phyloP scores from a whole-genome alignment of 257 asterid genomes.

The Rubia yunnanensis region DNA sequence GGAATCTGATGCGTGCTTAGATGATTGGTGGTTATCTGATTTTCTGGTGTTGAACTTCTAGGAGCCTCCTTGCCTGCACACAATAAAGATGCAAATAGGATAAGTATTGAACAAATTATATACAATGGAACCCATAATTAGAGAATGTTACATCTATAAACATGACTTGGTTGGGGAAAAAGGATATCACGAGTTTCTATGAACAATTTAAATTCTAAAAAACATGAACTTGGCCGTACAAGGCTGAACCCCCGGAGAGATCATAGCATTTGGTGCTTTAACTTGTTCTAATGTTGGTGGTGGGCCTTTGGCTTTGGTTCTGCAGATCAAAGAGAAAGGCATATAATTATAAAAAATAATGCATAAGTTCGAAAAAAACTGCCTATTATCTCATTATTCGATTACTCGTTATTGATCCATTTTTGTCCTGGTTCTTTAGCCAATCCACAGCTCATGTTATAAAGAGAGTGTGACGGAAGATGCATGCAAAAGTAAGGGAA shows the following conservation, averaged over 20 bases:
- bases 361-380: not conserved
- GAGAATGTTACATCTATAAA: not conserved
- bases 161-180: not conserved
- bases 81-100: slow-evolving; percentile 12
- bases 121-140: not conserved
- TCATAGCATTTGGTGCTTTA: slow-evolving; percentile 29
- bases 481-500: not conserved
- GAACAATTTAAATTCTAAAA: slow-evolving; percentile 5
- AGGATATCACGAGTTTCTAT: not conserved
- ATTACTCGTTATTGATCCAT: not conserved
- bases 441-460: not conserved
- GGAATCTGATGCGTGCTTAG: slow-evolving; percentile 15
- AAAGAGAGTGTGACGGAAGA: not conserved
- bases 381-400: not conserved
- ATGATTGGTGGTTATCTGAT: slow-evolving; percentile 13
- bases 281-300: slow-evolving; percentile 8
- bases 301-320: slow-evolving; percentile 41
- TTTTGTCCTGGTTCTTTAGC: slow-evolving; percentile 4
- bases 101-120: slow-evolving; percentile 5
- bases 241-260: slow-evolving; percentile 26
- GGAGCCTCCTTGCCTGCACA: slow-evolving; percentile 20
- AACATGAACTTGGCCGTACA: slow-evolving; percentile 32
- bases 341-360: slow-evolving; percentile 7
- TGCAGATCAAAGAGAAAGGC: slow-evolving; percentile 28
- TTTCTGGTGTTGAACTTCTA: slow-evolving; percentile 18